Conservation (phyloP, 768 basidiomycete species). For the Mrakia gelida region DNA sequence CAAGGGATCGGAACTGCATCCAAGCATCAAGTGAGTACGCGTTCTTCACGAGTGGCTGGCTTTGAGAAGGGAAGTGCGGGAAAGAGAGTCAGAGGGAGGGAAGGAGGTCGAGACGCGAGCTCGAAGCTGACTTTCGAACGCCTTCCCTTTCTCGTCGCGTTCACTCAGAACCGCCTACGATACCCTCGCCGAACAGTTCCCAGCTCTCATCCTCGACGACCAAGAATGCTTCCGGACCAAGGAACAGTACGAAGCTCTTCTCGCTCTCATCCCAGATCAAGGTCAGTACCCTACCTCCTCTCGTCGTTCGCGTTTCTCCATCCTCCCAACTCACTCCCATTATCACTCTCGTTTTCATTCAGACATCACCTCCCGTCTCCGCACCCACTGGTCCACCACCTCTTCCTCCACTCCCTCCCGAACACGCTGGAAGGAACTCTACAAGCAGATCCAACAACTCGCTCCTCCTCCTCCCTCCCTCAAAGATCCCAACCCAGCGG, state of each 20-base stretch:
- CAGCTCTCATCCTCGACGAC: constrained; percentile 65
- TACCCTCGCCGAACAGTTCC: constrained; percentile 57
- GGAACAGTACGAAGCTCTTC: constrained; percentile 67
- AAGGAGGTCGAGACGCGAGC: not conserved
- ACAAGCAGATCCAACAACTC: not conserved
- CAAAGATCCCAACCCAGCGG: not conserved
- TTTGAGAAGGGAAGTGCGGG: not conserved
- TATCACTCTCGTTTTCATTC: constrained; percentile 4
- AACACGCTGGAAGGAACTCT: constrained; percentile 12
- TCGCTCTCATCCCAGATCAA: constrained; percentile 68
- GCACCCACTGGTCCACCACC: constrained; percentile 5
- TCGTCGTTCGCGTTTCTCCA: not conserved
- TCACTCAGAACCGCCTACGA: constrained; percentile 33
- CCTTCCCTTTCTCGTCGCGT: not conserved
- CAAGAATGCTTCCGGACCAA: constrained; percentile 75
- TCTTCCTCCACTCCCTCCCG: constrained; percentile 11
- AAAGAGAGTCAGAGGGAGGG: not conserved
- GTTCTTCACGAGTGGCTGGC: not conserved
- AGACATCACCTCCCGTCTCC: constrained; percentile 2
- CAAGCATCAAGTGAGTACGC: constrained; percentile 61
- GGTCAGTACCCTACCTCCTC: constrained; percentile 37
- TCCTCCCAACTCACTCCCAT: not conserved
- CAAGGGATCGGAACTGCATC: constrained; percentile 55
- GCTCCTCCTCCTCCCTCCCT: not conserved
- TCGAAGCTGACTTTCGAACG: not conserved